These are phyloP conservation scores for Erythrobasidium yunnanense DNA, from an alignment of 768 basidiomycete genomes.

Conservation along the genomic window DNA sequence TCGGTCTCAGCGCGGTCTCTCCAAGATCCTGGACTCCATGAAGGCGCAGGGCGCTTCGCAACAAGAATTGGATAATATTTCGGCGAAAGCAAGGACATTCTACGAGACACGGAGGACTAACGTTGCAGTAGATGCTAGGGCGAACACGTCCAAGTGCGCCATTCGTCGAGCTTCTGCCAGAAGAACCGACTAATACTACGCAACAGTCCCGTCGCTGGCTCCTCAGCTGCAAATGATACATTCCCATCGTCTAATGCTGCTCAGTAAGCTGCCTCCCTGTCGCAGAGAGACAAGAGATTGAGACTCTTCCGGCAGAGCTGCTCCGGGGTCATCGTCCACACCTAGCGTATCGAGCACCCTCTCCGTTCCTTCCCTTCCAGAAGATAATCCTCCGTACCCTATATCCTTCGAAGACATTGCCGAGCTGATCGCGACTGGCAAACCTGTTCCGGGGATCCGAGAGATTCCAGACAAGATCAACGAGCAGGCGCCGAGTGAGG, in stretches of 20 bases:
- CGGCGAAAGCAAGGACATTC: conserved; percentile 24
- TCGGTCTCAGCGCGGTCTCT: conserved; percentile 29
- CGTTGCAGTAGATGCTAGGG: neutral
- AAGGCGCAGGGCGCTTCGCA: conserved; percentile 7
- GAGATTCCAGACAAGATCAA: conserved; percentile 35
- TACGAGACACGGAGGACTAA: neutral
- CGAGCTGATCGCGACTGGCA: conserved; percentile 31
- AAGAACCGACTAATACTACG: neutral
- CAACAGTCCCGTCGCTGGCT: neutral
- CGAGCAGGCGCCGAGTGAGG: conserved; percentile 22
- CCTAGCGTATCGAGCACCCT: too few species aligned
- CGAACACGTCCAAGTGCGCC: conserved; percentile 11
- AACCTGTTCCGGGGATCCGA: conserved; percentile 34
- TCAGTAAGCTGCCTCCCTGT: conserved; percentile 96
- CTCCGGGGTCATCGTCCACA: too few species aligned
- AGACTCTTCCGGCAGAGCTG: too few species aligned
- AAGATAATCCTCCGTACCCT: conserved; percentile 34
- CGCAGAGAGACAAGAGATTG: too few species aligned
- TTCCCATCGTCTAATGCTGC: conserved; percentile 70
- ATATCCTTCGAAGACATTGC: conserved; percentile 35
- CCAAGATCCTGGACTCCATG: conserved; percentile 28
- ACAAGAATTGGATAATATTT: conserved; percentile 28
- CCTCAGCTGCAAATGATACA: neutral
- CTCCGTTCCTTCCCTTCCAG: too few species aligned
- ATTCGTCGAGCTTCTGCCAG: neutral